These are phyloP conservation scores for Camelina sativa DNA, from an alignment of 345 rosid species.

Conservation along the genomic window DNA sequence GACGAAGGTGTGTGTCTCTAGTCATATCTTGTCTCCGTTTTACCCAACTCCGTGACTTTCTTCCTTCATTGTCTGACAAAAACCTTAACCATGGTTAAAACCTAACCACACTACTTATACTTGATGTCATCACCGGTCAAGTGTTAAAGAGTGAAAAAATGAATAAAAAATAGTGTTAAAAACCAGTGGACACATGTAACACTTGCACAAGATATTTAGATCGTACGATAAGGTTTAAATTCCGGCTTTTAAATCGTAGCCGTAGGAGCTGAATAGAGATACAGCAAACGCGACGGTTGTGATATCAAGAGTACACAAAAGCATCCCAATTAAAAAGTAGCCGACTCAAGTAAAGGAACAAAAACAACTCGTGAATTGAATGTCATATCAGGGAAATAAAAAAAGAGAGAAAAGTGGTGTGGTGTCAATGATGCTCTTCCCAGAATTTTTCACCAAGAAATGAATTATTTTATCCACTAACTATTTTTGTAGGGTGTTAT, in stretches of 20 bases:
- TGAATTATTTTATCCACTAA: conserved; percentile 28
- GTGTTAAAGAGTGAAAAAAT: neutral
- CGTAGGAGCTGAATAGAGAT: conserved; percentile 24
- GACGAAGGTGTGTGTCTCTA: conserved; percentile 26
- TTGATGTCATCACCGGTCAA: neutral
- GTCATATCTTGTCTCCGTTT: conserved; percentile 46
- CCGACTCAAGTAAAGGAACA: conserved; percentile 43
- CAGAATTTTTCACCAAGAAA: conserved; percentile 14
- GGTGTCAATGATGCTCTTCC: conserved; percentile 36
- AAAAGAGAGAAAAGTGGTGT: conserved; percentile 26
- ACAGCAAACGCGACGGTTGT: conserved; percentile 9
- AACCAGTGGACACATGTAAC: conserved; percentile 42
- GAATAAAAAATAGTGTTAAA: neutral
- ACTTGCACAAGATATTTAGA: conserved; percentile 28
- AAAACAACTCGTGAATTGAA: conserved; percentile 47
- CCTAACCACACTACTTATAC: conserved; percentile 3
- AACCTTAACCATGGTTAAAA: conserved; percentile 38
- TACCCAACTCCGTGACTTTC: conserved; percentile 49
- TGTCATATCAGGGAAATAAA: conserved; percentile 37
- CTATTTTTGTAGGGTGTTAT: neutral
- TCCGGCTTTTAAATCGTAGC: conserved; percentile 3
- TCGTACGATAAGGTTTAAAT: conserved; percentile 36
- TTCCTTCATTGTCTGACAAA: conserved; percentile 36
- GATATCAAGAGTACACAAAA: conserved; percentile 28
- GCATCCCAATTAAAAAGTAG: conserved; percentile 40